These are phyloP conservation scores for Phialocephala sp. DNA, from an alignment of 2,329 filamentous ascomycete genomes.

Conservation along the genomic window DNA sequence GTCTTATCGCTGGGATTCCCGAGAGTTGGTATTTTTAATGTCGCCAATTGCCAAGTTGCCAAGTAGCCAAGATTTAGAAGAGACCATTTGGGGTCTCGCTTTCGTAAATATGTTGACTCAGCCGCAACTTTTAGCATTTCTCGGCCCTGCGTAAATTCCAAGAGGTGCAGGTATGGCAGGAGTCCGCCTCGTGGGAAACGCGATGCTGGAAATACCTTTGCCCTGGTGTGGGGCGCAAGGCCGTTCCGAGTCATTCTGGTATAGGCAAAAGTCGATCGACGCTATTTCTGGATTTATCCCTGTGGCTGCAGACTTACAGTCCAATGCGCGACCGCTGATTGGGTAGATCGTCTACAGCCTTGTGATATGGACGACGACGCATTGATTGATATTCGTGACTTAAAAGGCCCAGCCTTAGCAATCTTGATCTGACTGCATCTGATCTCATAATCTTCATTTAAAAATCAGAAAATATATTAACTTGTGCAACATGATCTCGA, in stretches of 20 bases:
- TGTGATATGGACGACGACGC: not conserved
- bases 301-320: not conserved
- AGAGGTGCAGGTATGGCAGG: not conserved
- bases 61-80: not conserved
- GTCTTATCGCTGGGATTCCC: not conserved
- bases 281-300: not conserved
- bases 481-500: not conserved
- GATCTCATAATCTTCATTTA: conserved; percentile 5
- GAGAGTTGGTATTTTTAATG: not conserved
- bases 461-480: conserved; percentile 5
- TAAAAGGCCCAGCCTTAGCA: not conserved
- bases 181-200: not conserved
- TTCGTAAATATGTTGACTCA: conserved; percentile 2
- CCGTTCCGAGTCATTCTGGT: not conserved
- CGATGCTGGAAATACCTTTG: not conserved
- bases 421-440: conserved; percentile 6
- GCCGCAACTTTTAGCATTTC: not conserved
- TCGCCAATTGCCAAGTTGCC: not conserved
- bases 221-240: not conserved
- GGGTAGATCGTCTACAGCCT: not conserved
- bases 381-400: not conserved
- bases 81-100: not conserved
- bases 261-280: not conserved
- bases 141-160: not conserved
- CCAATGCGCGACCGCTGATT: not conserved